Evolutionary conservation across 1,139 yeast species (phyloP).

Genomic region (Lodderomyces parapsilosis): DNA sequence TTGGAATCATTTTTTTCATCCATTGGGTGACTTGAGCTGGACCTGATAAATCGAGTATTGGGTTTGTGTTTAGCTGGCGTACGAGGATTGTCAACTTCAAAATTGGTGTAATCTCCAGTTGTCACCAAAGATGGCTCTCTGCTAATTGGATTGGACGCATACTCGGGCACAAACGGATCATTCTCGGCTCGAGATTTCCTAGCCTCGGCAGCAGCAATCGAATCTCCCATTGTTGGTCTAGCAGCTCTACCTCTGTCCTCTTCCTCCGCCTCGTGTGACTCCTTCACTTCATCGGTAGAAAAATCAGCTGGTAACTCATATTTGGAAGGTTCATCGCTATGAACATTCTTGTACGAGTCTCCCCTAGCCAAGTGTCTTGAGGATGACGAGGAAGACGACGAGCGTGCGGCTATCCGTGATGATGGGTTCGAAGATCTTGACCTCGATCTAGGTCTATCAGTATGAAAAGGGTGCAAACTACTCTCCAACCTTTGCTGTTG

Average conservation of each 20-base stretch:
- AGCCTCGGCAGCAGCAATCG: slow-evolving; percentile 47
- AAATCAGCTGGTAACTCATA: slow-evolving; percentile 48
- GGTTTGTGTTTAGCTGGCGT: slow-evolving; percentile 51
- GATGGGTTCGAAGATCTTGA: slow-evolving; percentile 31
- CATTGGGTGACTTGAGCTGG: slow-evolving; percentile 13
- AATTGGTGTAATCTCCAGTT: slow-evolving; percentile 50
- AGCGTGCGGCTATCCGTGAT: slow-evolving; percentile 22
- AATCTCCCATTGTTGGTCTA: slow-evolving; percentile 51
- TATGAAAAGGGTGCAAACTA: slow-evolving; percentile 42
- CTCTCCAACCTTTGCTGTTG: slow-evolving; percentile 16
- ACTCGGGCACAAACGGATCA: slow-evolving; percentile 10
- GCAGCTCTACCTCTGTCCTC: slow-evolving; percentile 45
- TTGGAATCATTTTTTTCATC: slow-evolving; percentile 49
- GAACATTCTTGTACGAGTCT: slow-evolving; percentile 57
- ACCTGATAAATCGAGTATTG: slow-evolving; percentile 4
- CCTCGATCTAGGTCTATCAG: slow-evolving; percentile 33
- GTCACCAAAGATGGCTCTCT: slow-evolving; percentile 46
- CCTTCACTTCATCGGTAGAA: slow-evolving; percentile 24
- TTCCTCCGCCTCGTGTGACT: slow-evolving; percentile 28
- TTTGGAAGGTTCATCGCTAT: slow-evolving; percentile 37
- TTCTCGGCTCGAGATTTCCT: slow-evolving; percentile 34
- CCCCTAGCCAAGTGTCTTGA: slow-evolving; percentile 66
- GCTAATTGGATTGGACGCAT: slow-evolving; percentile 17
- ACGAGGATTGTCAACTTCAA: slow-evolving; percentile 48
- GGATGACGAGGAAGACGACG: slow-evolving; percentile 27